Base-by-base conservation (phyloP, 83 land plant genomes). In the Larix sibirica region DNA sequence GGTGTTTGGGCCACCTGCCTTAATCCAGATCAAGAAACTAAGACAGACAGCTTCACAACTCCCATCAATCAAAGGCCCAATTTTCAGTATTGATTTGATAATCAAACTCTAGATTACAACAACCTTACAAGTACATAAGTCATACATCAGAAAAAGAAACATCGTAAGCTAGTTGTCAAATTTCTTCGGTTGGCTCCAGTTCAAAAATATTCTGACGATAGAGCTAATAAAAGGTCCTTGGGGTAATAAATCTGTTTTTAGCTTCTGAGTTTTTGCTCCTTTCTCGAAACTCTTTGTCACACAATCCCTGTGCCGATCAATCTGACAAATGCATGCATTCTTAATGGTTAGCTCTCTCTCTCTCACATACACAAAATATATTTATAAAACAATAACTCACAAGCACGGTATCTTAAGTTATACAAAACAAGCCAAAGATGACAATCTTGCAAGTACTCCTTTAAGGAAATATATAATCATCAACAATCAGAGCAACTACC, bases 131-230 rank as follows among this genome's bases (percentile, higher is more conserved):
- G 24, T 40, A 73, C 10, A 42, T 73, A 20, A 50, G 44, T 20
- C 44, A 40, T 73, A 50, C 50, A 73, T 73, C 77, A 73, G 14
- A 42, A 73, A 44, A 44, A 18, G 24, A 44, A n/a, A 21, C 26
- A 20, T n/a, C 1, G 47, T 54, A 42, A 73, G 26, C 77, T 73
- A 73, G 26, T 40, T n/a, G 4, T 73, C 77, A 73, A 42, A 73
- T 73, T 73, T 73, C 26, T 73, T 73, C 9, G 77, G 77, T 73
- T 73, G 77, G 77, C 44, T 73, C 77, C 77, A 73, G 77, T 73
- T 40, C 20, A 73, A 23, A 73, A 73, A 20, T 21, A 10, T 73
- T 73, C 26, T 44, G 54, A 73, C 54, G 42, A 73, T 73, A n/a
- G 77, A 73, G 54, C 54, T 73, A 20, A 73, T 73, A 73, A 42